These are phyloP conservation scores for Podila epicladia DNA, from an alignment of 192 early-diverging fungal genomes.

Conservation along the genomic window DNA sequence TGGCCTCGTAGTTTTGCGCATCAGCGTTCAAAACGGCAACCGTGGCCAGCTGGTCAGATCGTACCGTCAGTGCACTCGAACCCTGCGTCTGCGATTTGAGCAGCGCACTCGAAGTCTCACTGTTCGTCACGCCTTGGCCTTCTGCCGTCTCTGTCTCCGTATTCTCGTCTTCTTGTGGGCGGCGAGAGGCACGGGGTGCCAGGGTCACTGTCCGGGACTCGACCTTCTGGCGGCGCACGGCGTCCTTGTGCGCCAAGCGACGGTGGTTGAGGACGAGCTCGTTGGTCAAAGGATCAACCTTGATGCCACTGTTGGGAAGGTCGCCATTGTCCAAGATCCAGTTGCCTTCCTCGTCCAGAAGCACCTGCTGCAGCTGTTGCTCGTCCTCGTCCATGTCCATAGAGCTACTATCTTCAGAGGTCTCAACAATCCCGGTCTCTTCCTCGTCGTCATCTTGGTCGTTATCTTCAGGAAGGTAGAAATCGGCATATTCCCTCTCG, in stretches of 20 bases:
- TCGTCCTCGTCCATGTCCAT: constrained; percentile 45
- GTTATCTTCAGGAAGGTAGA: constrained; percentile 22
- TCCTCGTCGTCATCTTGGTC: constrained; percentile 4
- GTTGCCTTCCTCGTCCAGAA: constrained; percentile 41
- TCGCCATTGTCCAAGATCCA: constrained; percentile 32
- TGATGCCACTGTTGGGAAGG: constrained; percentile 12
- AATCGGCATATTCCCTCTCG: constrained; percentile 43
- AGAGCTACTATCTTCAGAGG: constrained; percentile 22
- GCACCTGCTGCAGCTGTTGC: constrained; percentile 22
- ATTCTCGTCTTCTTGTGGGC: background rate
- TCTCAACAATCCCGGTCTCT: background rate
- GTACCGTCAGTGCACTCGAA: constrained; percentile 11
- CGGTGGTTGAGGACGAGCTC: constrained; percentile 50
- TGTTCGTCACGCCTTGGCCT: background rate
- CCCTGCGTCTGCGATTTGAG: constrained; percentile 42
- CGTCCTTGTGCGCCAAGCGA: constrained; percentile 44
- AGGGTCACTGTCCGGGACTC: constrained; percentile 41
- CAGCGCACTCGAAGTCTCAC: constrained; percentile 17
- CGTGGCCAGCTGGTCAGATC: constrained; percentile 2
- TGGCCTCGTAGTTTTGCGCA: constrained; percentile 23
- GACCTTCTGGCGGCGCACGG: constrained; percentile 43
- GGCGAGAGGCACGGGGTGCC: constrained; percentile 6
- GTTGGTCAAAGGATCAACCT: constrained; percentile 38
- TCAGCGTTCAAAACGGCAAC: constrained; percentile 6
- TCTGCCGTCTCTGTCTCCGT: background rate